Evolutionary conservation across 2,329 filamentous ascomycete genomes (phyloP).

Genomic region (Alternaria atra): DNA sequence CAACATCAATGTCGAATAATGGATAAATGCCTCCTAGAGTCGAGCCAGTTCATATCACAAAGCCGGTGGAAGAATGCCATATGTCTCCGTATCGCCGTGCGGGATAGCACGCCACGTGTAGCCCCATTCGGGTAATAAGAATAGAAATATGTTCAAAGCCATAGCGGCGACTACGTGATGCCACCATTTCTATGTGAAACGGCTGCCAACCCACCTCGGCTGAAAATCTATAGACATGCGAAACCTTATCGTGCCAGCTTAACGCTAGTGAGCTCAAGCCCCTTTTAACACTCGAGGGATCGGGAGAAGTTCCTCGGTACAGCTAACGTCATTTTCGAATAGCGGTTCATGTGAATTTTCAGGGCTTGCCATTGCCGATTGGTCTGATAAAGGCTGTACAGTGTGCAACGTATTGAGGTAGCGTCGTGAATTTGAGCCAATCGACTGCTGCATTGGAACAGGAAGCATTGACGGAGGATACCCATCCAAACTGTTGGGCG

Average conservation of each 20-base stretch:
- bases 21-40: not conserved
- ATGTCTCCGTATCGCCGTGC: not conserved
- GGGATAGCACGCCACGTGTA: not conserved
- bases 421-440: not conserved
- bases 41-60: not conserved
- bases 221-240: not conserved
- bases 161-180: not conserved
- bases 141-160: not conserved
- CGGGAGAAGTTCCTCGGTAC: not conserved
- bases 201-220: not conserved
- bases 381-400: not conserved
- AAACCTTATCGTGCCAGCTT: not conserved
- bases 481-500: not conserved
- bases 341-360: not conserved
- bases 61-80: not conserved
- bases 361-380: not conserved
- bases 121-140: not conserved
- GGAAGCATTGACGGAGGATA: not conserved
- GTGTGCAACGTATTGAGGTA: not conserved
- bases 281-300: not conserved
- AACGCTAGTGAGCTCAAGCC: not conserved
- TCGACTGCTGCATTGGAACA: not conserved
- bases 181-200: not conserved
- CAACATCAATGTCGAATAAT: not conserved
- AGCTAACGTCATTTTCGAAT: not conserved